Conservation (phyloP, 192 early-diverging fungal genomes). For the Hyaloraphidium curvatum region DNA sequence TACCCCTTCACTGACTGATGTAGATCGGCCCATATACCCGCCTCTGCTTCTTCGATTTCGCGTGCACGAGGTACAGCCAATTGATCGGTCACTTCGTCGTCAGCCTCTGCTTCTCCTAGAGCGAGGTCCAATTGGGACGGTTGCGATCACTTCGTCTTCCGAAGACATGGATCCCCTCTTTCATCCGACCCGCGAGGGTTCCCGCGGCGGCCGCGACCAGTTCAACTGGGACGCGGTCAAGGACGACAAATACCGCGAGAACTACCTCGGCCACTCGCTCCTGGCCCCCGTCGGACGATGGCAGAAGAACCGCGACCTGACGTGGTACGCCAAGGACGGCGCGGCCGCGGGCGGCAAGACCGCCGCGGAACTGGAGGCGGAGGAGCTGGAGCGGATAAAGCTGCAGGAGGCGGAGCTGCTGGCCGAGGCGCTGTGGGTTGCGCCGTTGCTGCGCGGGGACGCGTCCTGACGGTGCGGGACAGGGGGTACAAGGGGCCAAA, state of each 20-base stretch:
- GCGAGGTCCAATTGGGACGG: too few species aligned
- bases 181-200: conserved; percentile 7
- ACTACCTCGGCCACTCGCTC: conserved; percentile 66
- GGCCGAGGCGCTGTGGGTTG: conserved; percentile 30
- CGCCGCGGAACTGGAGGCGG: conserved; percentile 10
- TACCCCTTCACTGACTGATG: conserved; percentile 56
- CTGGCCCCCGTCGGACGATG: conserved; percentile 62
- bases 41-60: too few species aligned
- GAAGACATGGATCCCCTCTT: too few species aligned
- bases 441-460: neutral
- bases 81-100: too few species aligned
- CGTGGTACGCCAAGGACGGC: conserved; percentile 51
- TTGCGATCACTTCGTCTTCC: too few species aligned
- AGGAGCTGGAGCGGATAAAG: conserved; percentile 32
- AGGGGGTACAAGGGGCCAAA: conserved; percentile 1
- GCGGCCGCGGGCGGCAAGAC: conserved; percentile 11
- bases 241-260: conserved; percentile 53
- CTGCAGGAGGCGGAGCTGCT: conserved; percentile 37
- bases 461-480: conserved; percentile 17
- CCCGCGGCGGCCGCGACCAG: conserved; percentile 22
- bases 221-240: conserved; percentile 27
- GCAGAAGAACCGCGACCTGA: conserved; percentile 46
- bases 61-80: too few species aligned
- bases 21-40: too few species aligned
- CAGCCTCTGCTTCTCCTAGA: too few species aligned